phyloP scores from a whole-genome alignment of 345 rosid species.

The Syzygium grande region DNA sequence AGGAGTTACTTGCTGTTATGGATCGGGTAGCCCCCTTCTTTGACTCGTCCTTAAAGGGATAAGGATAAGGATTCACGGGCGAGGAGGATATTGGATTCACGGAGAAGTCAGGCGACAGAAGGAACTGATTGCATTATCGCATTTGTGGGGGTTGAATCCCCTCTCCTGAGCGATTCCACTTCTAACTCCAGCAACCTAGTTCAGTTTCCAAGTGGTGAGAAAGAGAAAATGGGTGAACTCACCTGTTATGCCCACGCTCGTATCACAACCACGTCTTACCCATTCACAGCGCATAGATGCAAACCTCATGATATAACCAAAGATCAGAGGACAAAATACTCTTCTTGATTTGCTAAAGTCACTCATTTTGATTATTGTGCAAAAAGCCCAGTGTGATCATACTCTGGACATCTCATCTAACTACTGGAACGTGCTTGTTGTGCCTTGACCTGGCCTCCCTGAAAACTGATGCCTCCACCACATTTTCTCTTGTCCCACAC shows the following conservation, averaged over 20 bases:
- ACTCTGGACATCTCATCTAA: background rate
- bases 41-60: background rate
- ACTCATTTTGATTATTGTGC: too few species aligned
- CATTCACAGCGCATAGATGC: background rate
- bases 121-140: background rate
- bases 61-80: background rate
- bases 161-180: too few species aligned
- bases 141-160: too few species aligned
- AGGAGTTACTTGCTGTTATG: background rate
- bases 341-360: too few species aligned
- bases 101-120: background rate
- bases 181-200: background rate
- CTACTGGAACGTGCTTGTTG: background rate
- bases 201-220: background rate
- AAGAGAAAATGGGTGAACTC: background rate
- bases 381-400: background rate
- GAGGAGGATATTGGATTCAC: background rate
- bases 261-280: background rate
- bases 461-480: constrained; percentile 12
- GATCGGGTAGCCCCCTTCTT: too few species aligned
- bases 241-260: background rate
- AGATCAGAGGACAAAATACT: background rate
- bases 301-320: background rate
- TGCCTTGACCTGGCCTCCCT: background rate
- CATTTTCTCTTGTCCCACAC: constrained; percentile 50